phyloP scores from a whole-genome alignment of 108 stramenopile genomes.

The Pseudonitzschia multiseries region DNA sequence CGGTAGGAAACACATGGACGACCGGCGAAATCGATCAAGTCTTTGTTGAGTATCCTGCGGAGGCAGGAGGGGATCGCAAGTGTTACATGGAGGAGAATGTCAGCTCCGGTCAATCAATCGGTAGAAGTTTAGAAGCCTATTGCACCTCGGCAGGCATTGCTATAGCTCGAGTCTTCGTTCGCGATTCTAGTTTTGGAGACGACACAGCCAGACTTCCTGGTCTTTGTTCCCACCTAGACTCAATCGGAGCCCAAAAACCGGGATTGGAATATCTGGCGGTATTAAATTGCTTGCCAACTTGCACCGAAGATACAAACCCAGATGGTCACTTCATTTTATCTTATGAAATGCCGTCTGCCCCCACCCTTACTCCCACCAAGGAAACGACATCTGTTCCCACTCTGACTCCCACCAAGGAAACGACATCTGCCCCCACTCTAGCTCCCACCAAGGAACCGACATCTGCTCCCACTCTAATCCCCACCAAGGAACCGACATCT shows the following conservation, averaged over 20 bases:
- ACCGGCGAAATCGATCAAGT: not conserved
- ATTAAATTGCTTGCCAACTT: not conserved
- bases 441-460: not conserved
- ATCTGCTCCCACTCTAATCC: not conserved
- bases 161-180: not conserved
- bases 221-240: not conserved
- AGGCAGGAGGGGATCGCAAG: not conserved
- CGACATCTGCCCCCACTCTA: not conserved
- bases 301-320: not conserved
- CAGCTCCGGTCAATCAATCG: not conserved
- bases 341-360: not conserved
- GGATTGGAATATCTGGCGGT: conserved; percentile 1
- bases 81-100: not conserved
- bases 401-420: not conserved
- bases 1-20: not conserved
- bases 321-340: not conserved
- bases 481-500: not conserved
- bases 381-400: not conserved
- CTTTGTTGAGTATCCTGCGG: not conserved
- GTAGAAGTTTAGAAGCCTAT: not conserved
- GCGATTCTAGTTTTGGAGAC: conserved; percentile 1
- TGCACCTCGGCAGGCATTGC: not conserved
- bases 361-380: not conserved
- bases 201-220: not conserved
- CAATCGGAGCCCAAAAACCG: not conserved